A percentile compares a stretch with the other conserved stretches of the same genome.
Evolutionary conservation across 192 early-diverging fungal species (phyloP).

Genomic region (Fimicolochytrium jonesii): DNA sequence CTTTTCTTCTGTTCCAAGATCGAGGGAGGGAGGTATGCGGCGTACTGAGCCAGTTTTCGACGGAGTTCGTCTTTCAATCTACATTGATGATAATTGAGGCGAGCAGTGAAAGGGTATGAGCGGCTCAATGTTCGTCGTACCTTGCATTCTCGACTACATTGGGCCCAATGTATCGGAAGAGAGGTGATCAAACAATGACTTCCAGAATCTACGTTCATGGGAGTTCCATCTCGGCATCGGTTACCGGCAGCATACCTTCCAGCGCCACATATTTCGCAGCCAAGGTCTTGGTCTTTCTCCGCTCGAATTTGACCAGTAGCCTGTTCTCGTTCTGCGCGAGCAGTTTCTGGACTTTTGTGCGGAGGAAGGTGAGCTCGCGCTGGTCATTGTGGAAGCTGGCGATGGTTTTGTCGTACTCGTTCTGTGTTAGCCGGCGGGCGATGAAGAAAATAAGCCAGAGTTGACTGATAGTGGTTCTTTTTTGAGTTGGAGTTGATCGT

Average conservation of each 20-base stretch:
- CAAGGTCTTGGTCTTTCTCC: conserved; percentile 34
- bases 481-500: too few relatives aligned
- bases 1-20: conserved; percentile 32
- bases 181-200: too few relatives aligned
- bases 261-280: conserved; percentile 29
- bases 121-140: too few relatives aligned
- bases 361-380: conserved; percentile 38
- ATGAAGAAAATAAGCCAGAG: too few relatives aligned
- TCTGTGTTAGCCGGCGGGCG: conserved; percentile 18
- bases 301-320: conserved; percentile 46
- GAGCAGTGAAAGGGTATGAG: too few relatives aligned
- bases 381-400: conserved; percentile 31
- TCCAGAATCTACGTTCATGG: too few relatives aligned
- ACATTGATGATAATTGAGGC: too few relatives aligned
- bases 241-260: conserved; percentile 10
- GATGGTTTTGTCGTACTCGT: conserved; percentile 48
- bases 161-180: too few relatives aligned
- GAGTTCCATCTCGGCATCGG: background rate
- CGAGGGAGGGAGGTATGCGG: conserved; percentile 43
- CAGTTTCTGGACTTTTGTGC: conserved; percentile 47
- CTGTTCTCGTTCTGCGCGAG: conserved; percentile 50
- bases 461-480: too few relatives aligned
- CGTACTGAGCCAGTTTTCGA: conserved; percentile 44
- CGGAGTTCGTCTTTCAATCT: conserved; percentile 35
- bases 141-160: too few relatives aligned